Base-by-base conservation (phyloP, 1,284 basidiomycete species). In the Acaromyces ingoldii region DNA sequence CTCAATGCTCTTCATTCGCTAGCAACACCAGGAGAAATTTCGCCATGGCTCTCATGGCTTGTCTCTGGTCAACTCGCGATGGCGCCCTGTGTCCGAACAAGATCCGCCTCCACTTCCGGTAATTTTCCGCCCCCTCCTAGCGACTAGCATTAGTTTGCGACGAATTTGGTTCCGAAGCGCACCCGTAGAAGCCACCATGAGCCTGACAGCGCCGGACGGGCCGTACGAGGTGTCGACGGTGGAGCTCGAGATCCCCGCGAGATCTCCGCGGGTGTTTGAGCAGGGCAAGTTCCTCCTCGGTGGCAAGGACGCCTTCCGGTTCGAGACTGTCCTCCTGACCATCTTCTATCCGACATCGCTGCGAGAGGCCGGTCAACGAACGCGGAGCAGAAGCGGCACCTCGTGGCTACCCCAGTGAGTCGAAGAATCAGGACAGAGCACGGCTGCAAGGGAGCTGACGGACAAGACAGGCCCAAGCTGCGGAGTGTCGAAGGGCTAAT, bases 251-350 rank as follows among this genome's bases (percentile, higher is more conserved):
- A 48, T 67, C 6, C 67, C 64, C 1, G 55, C 33, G 2, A 13
- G 44, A 19, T 19, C 38, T 10, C 29, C 48, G 3, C 43, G 43
- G 3, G 37, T 43, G 3, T 60, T 60, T 39, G 21, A 19, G 29
- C 31, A 26, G 7, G 39, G 48, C 22, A 17, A 34, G 9, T 51
- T 43, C 42, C 37, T 19, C 21, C 49, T 70, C 25, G 26, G 41
- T 9, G 31, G 53, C 45, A 57, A 58, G 41, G 47, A 38, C n/a
- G 44, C 64, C 11, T 59, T 71, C 34, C 51, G 49, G 10, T 45
- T 60, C 2, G 55, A 67, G 28, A 71, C 67, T 0, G 34, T 60
- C n/a, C 53, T 69, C n/a, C 11, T 71, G 7, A 71, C 64, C 11
- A 47, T 71, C 47, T 71, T 60, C 58, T 71, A 71, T 45, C 68